Evolutionary conservation across 179 eudicot species (phyloP).

Genomic region (Beta macrorhiza): DNA sequence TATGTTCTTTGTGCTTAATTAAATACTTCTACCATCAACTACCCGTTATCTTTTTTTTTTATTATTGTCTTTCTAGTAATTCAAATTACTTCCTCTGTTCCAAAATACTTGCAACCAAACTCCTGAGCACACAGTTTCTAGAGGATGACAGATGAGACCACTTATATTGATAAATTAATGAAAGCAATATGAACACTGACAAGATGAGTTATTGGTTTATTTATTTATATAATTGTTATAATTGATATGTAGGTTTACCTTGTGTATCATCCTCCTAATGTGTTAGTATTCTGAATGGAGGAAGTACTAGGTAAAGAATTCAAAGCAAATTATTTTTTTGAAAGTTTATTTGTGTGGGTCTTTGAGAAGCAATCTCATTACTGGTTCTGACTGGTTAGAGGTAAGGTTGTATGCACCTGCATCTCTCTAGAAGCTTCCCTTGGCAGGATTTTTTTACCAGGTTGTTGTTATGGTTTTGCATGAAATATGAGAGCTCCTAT

Average conservation of each 20-base stretch:
- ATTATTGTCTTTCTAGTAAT: not conserved
- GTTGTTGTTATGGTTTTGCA: not conserved
- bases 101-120: no score
- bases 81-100: no score
- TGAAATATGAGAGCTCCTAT: not conserved
- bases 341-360: not conserved
- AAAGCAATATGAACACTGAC: no score
- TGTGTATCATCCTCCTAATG: no score
- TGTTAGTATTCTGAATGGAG: no score
- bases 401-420: not conserved
- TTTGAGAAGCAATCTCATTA: not conserved
- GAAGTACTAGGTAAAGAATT: no score
- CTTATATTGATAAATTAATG: no score
- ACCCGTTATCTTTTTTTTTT: not conserved
- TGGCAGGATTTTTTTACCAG: not conserved
- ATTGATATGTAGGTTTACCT: no score
- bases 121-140: no score
- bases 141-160: no score
- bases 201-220: no score
- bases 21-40: not conserved
- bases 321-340: not conserved
- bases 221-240: no score
- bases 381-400: not conserved
- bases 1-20: not conserved
- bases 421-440: not conserved